Base-by-base conservation (phyloP, 805 yeast species). In the Yarrowia hollandica region DNA sequence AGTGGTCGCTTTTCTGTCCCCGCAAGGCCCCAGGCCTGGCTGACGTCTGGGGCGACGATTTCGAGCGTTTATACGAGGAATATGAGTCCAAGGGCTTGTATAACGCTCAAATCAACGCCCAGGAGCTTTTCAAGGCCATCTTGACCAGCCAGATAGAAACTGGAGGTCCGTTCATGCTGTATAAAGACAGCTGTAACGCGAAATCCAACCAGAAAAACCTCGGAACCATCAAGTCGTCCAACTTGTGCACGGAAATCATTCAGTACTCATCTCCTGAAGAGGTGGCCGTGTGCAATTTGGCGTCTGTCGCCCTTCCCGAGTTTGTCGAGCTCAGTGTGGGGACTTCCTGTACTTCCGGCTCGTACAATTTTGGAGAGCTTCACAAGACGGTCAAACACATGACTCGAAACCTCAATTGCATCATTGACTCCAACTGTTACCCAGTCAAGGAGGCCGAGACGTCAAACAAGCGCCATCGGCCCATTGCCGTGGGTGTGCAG, bases 401-500 rank as follows among this genome's bases (percentile, higher is more conserved):
- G 30, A 79, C 86, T 4, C 79, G 80, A 64, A 92, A 91, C 69
- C 77, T 92, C 71, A 85, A 92, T 75, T 79, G 74, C 66, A 80
- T 90, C 60, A 91, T 92, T 60, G 97, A 92, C 72, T 81, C 85
- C 62, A 88, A 88, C 65, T 76, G 73, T 65, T 92, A 92, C 68
- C 97, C 98, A 4, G 82, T 87, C 21, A 81, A 78, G 52, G 83
- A 81, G 60, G 89, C 97, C 4, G 77, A 76, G 65, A 66, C 61
- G 25, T 86, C 96, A 8, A 92, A 92, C 69, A 72, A 79, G 75
- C 80, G 80, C 66, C 86, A 91, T 71, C 78, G 98, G 65, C 97
- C 98, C 9, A 80, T 92, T 67, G 96, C 97, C 7, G 73, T 92
- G 26, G 98, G 98, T 62, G 96, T 92, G 8, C 97, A 91, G 72